Percentiles rank a stretch among this genome's conserved stretches.
These are phyloP conservation scores for Suillus lakei DNA, from an alignment of 768 basidiomycete species.

Conservation along the genomic window DNA sequence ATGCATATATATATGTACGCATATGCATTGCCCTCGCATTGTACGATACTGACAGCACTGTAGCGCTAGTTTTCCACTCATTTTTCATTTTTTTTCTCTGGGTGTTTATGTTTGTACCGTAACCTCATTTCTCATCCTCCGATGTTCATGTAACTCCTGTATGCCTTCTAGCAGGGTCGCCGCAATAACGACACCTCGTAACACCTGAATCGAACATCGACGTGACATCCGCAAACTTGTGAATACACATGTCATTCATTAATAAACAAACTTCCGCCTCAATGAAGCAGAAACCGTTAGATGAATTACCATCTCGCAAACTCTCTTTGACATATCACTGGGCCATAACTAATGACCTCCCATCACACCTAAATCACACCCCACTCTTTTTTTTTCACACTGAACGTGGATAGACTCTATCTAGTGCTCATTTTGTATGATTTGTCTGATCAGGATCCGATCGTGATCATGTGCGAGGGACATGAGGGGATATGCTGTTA, in stretches of 20 bases:
- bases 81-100: neutral
- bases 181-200: neutral
- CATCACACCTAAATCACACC: neutral
- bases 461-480: slow-evolving; percentile 5
- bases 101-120: neutral
- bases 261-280: neutral
- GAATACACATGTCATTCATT: slow-evolving; percentile 2
- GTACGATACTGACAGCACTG: slow-evolving; percentile 16
- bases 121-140: neutral
- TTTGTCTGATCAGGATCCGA: slow-evolving; percentile 4
- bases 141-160: neutral
- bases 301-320: slow-evolving; percentile 2
- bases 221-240: neutral
- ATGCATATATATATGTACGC: slow-evolving; percentile 9
- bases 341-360: neutral
- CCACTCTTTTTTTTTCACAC: neutral
- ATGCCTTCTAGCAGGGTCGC: neutral
- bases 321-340: slow-evolving; percentile 3
- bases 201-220: neutral
- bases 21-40: neutral
- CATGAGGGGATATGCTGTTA: neutral
- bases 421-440: neutral
- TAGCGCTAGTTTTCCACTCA: slow-evolving; percentile 32
- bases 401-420: neutral
- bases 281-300: neutral